Evolutionary conservation across 225 moss, liverwort and hornwort genomes (phyloP).

Genomic region (Asterella californica): DNA sequence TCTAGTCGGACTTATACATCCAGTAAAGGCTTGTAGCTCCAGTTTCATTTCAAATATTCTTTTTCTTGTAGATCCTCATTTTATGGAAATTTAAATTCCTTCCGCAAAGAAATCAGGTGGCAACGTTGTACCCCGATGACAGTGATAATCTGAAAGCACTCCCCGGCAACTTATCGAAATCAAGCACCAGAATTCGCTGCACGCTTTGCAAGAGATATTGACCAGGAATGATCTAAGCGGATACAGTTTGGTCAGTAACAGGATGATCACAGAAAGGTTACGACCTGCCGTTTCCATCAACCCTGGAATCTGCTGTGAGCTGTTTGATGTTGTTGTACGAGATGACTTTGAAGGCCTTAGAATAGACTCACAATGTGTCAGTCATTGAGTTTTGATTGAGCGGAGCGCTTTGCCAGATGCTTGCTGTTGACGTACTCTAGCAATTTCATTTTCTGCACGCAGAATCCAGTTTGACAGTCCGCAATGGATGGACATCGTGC

Average conservation of each 20-base stretch:
- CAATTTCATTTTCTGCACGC: background rate
- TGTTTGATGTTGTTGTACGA: background rate
- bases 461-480: slow-evolving; percentile 9
- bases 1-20: background rate
- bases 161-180: background rate
- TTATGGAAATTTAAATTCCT: background rate
- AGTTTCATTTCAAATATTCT: no score
- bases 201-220: background rate
- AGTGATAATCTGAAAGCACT: background rate
- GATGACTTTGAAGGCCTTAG: background rate
- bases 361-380: background rate
- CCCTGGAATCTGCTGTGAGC: background rate
- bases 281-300: background rate
- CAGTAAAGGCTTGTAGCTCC: background rate
- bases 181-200: background rate
- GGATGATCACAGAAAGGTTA: background rate
- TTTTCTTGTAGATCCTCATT: background rate
- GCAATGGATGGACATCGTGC: background rate
- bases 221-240: background rate
- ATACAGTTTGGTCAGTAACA: background rate
- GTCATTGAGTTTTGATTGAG: background rate
- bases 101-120: no score
- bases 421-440: no score
- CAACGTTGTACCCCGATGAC: background rate
- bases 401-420: background rate